phyloP scores from a whole-genome alignment of 495 filamentous ascomycete genomes.

The Terfezia claveryi region DNA sequence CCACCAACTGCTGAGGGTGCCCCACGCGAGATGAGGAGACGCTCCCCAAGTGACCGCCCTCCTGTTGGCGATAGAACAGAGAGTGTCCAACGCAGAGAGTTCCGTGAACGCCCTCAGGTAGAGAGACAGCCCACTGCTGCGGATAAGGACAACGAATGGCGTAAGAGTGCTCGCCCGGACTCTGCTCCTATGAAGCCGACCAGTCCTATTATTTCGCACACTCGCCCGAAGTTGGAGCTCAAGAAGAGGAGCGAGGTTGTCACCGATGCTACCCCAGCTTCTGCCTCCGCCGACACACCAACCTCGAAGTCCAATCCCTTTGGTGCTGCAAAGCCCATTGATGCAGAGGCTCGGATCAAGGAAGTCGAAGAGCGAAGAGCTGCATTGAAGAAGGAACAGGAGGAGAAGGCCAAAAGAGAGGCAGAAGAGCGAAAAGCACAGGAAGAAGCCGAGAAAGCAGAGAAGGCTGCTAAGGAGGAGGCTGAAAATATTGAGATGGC shows the following conservation, averaged over 20 bases:
- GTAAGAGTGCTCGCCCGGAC: conserved; percentile 64
- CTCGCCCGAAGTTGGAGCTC: conserved; percentile 16
- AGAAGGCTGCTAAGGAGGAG: neutral
- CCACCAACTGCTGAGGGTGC: conserved; percentile 37
- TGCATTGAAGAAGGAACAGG: conserved; percentile 67
- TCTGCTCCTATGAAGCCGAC: conserved; percentile 18
- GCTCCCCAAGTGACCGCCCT: neutral
- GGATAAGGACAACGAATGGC: conserved; percentile 76
- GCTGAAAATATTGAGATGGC: neutral
- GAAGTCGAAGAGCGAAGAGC: conserved; percentile 76
- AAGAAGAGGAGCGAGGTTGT: conserved; percentile 51
- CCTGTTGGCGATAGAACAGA: neutral
- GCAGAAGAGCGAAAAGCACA: conserved; percentile 23
- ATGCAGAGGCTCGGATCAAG: conserved; percentile 40
- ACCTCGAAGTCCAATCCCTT: conserved; percentile 63
- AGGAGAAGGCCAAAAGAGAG: conserved; percentile 36
- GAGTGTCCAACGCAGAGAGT: neutral
- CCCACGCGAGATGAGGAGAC: conserved; percentile 4
- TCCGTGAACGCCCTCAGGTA: conserved; percentile 7
- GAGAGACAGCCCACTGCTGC: conserved; percentile 22
- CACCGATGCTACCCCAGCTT: conserved; percentile 9
- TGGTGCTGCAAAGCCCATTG: conserved; percentile 35
- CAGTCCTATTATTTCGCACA: conserved; percentile 8
- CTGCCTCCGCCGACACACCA: conserved; percentile 27
- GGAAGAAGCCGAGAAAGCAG: neutral